Conservation (phyloP, 495 filamentous ascomycete genomes). For the Talaromyces adpressus region DNA sequence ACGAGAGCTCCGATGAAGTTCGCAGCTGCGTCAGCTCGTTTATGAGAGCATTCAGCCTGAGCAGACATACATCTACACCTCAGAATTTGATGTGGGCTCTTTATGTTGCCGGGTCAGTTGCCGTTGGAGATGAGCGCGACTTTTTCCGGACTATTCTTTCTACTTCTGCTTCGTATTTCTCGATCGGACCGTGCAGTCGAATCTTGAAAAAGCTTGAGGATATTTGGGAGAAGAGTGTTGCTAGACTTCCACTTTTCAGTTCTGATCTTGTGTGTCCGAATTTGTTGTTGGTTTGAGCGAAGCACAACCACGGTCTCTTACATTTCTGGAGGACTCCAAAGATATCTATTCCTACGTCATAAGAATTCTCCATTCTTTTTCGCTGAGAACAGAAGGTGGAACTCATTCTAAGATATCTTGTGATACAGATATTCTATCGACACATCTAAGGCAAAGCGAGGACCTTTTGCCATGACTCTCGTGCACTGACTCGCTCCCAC, state of each 20-base stretch:
- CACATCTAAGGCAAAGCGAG: not conserved
- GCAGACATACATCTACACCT: not conserved
- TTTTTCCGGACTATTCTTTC: conserved; percentile 1
- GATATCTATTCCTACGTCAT: too few relatives aligned
- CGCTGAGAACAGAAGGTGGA: too few relatives aligned
- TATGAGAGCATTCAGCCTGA: not conserved
- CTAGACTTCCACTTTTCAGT: not conserved
- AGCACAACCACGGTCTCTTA: too few relatives aligned
- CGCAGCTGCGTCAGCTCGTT: not conserved
- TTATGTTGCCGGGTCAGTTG: not conserved
- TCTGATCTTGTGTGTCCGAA: not conserved
- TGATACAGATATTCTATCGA: not conserved
- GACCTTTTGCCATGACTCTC: not conserved
- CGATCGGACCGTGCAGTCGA: not conserved
- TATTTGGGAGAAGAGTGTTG: not conserved
- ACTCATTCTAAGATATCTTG: too few relatives aligned
- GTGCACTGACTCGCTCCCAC: not conserved
- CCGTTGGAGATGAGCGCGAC: not conserved
- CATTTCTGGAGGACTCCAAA: too few relatives aligned
- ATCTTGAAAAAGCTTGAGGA: not conserved
- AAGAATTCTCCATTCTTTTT: too few relatives aligned
- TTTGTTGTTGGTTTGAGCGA: not conserved
- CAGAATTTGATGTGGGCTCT: not conserved
- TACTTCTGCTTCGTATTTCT: not conserved
- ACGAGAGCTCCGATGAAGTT: not conserved